A percentile compares a stretch with the other conserved stretches of the same genome.
Conservation (phyloP, 1,284 basidiomycete species). For the Apiotrichum akiyoshidainum region DNA sequence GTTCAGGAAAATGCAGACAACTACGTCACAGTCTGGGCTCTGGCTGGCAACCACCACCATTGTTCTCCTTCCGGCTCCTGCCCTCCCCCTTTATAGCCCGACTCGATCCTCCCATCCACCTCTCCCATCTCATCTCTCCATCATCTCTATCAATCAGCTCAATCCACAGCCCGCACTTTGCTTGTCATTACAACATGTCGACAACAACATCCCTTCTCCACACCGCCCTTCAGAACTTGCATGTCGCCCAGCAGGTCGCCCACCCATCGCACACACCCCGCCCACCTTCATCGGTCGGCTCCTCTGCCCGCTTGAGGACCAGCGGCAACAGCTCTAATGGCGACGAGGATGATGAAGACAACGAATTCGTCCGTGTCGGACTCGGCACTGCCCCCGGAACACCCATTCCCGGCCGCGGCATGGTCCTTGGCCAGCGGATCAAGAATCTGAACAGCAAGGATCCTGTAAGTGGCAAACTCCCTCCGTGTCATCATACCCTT, state of each 20-base stretch:
- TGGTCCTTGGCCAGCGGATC: constrained; percentile 29
- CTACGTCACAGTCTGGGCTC: too few relatives aligned
- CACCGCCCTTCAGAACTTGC: constrained; percentile 49
- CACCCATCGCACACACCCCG: constrained; percentile 37
- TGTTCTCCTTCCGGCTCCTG: too few relatives aligned
- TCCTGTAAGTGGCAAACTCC: constrained; percentile 35
- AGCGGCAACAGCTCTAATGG: constrained; percentile 10
- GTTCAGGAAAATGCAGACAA: too few relatives aligned
- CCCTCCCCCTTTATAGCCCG: too few relatives aligned
- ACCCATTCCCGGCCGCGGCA: constrained; percentile 27
- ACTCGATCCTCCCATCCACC: too few relatives aligned
- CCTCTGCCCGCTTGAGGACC: constrained; percentile 19
- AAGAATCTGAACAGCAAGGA: constrained; percentile 28
- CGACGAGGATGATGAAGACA: constrained; percentile 50
- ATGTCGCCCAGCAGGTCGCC: constrained; percentile 44
- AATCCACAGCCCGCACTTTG: neutral
- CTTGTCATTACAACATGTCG: constrained; percentile 20
- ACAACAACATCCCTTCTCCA: constrained; percentile 47
- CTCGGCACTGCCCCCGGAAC: constrained; percentile 47
- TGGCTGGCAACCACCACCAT: too few relatives aligned
- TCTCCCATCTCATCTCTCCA: neutral
- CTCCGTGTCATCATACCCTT: neutral
- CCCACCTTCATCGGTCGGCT: constrained; percentile 31
- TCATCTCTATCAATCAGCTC: neutral
- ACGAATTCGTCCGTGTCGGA: constrained; percentile 49